Base-by-base conservation (phyloP, 331 rosid species). In the Pyrus hybrid region DNA sequence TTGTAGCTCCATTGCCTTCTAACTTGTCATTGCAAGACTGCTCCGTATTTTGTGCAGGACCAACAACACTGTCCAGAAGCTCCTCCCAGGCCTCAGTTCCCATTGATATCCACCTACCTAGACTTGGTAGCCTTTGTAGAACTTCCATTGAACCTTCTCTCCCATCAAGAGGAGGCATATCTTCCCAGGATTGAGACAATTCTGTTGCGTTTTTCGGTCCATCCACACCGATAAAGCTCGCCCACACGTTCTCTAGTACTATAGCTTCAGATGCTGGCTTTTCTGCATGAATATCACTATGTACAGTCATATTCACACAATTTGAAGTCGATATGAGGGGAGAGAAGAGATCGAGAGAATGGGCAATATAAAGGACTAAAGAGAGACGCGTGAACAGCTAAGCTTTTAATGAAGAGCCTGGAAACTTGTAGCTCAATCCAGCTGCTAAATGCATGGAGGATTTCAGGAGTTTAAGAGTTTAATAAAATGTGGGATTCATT, bases 91-190 rank as follows among this genome's bases (percentile, higher is more conserved):
- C 87, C 16, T 93, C 97, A 26, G 91, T 86, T 79, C 98, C 98
- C 95, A 93, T 93, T 53, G 98, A 93, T 51, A 87, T 81, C 96
- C 97, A 91, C 84, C 97, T 87, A 47, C 98, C 97, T 54, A 93
- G 83, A 76, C 97, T 93, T 17, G 98, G 98, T 68, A 93, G 84
- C 74, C 96, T 86, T 47, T 84, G 80, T 32, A 93, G 90, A 74
- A 83, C 76, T 74, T 87, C 89, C 86, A 72, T 49, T 0, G 97
- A 87, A 0, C 89, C 91, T 58, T 83, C 83, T 84, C 86, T 81
- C 43, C 86, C 81, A 72, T 73, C 80, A 51, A 91, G 94, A 70
- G 41, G 63, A 35, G 91, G 93, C 23, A 93, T 32, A 63, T 85
- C 96, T 63, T 82, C 89, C 97, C 97, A 91, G 6, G 87, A 29